Conservation (phyloP, 192 early-diverging fungal genomes). For the Cetraspora pellucida region DNA sequence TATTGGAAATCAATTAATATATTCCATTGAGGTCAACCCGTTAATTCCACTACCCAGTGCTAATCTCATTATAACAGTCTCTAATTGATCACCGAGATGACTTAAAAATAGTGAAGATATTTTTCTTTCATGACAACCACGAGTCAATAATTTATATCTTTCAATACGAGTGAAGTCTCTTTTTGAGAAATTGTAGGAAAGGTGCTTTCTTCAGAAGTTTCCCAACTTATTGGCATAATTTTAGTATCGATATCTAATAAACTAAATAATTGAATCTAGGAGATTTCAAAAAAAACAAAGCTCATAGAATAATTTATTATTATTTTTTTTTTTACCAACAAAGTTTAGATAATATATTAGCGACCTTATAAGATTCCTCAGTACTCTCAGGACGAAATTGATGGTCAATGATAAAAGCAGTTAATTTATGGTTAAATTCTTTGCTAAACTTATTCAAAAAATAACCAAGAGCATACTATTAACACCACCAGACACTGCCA, state of each 20-base stretch:
- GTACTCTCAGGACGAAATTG: constrained; percentile 44
- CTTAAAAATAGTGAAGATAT: constrained; percentile 49
- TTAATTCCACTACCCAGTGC: constrained; percentile 48
- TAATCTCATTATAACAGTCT: constrained; percentile 47
- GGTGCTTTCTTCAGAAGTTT: not conserved
- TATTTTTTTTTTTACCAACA: constrained; percentile 17
- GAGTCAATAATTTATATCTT: constrained; percentile 44
- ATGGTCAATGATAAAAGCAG: constrained; percentile 57
- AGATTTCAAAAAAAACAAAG: too few relatives aligned
- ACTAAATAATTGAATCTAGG: not conserved
- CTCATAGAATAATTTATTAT: too few relatives aligned
- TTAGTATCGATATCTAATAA: constrained; percentile 6
- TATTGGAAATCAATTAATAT: constrained; percentile 37
- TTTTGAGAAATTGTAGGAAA: constrained; percentile 39
- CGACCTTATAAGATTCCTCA: constrained; percentile 43
- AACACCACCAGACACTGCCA: constrained; percentile 47
- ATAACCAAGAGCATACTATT: constrained; percentile 44
- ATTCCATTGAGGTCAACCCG: constrained; percentile 48
- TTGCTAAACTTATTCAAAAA: constrained; percentile 29
- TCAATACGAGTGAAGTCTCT: constrained; percentile 43
- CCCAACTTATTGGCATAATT: constrained; percentile 14
- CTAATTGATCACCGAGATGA: constrained; percentile 52
- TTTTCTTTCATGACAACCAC: constrained; percentile 38
- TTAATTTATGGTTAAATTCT: not conserved
- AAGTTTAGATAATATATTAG: constrained; percentile 35